Base-by-base conservation (phyloP, 2,329 filamentous ascomycete genomes). In the Magnaporthiopsis incrustans region DNA sequence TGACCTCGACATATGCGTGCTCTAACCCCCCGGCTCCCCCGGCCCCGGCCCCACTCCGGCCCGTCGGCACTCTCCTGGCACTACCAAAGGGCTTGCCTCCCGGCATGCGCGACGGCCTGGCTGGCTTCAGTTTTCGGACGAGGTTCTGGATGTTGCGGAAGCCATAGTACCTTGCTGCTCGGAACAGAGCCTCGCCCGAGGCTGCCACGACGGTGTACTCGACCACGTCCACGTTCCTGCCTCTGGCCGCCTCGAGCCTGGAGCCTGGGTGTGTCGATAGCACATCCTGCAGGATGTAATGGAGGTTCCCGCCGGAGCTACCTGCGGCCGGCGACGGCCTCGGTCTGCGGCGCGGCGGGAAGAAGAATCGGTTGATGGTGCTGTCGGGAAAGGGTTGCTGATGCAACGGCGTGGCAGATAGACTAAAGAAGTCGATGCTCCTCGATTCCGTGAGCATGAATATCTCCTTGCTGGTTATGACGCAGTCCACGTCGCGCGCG, bases 121-220 rank as follows among this genome's bases (percentile, higher is more conserved):
- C 85, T 0, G 95, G 95, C 74, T 96, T 96, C 60, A 99, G 78
- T 66, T 89, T 88, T n/a, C 95, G 87, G 22, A 99, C 95, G 6
- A 99, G 85, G 72, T 99, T 99, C 75, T 98, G 95, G 67, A 99
- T 99, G 72, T 99, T 99, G 63, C 95, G 85, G 81, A 99, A 99
- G 7, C 95, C 95, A 74, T 99, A 99, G 76, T 94, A 99, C 62
- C 95, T 87, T 4, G 94, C 94, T 26, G 91, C 89, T 73, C 86
- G 90, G 77, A 96, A 87, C 2, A 96, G 75, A 3, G 82, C 77
- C 67, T 86, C 78, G 15, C 83, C 83, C 3, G 79, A 72, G 62
- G 77, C 78, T 18, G 85, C 83, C 1, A 84, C 77, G 27, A 97
- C 82, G 2, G 82, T 81, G 73, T 95, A 97, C 71, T 98, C 95